Evolutionary conservation across 2,329 filamentous ascomycete genomes (phyloP), one percentile per base, ranked within the genome.

Genomic region (Ceratocystis diversiconidia): DNA sequence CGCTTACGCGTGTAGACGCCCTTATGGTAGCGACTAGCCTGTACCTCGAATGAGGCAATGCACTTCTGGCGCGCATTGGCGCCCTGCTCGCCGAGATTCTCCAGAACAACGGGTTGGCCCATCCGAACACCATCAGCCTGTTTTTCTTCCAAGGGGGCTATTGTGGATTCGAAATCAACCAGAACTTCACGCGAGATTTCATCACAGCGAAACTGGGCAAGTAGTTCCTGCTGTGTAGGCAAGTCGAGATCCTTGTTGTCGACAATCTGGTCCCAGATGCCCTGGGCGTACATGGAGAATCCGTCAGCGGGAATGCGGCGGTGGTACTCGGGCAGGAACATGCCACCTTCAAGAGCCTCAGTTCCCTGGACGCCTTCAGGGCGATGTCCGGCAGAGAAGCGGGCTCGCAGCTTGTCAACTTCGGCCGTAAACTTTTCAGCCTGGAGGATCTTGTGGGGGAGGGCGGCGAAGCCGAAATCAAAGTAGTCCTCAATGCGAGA

Each of bases 191-290:
- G 83, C 48, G 91, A 84, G 67, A 99, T 99, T 76, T 99, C 94
- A 74, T 99, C 94, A 75, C 94, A 99, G 70, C 94, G 85, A 78
- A 97, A 99, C 74, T 99, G 94, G 10, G 94, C 94, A 64, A 99
- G 82, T 59, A 99, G 81, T 74, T 99, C 94, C 76, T 99, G 94
- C 74, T 99, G 94, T 0, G 94, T 97, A 2, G 94, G 94, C 67
- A 99, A 77, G 75, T 99, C 94, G 65, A 99, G 80, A 72, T 99
- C 94, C 76, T 99, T 99, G 81, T 99, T 99, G 79, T 92, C 89
- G 71, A 96, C 92, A 73, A 99, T 99, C 76, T 97, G 92, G 72
- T 97, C 92, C 94, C 94, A 99, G 57, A 99, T 85, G 50, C 92
- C 90, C 73, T 94, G 86, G 0, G 94, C 92, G 71, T 99, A 99